Conservation (phyloP, 2,329 filamentous ascomycete genomes). For the Colletotrichum plurivorum region DNA sequence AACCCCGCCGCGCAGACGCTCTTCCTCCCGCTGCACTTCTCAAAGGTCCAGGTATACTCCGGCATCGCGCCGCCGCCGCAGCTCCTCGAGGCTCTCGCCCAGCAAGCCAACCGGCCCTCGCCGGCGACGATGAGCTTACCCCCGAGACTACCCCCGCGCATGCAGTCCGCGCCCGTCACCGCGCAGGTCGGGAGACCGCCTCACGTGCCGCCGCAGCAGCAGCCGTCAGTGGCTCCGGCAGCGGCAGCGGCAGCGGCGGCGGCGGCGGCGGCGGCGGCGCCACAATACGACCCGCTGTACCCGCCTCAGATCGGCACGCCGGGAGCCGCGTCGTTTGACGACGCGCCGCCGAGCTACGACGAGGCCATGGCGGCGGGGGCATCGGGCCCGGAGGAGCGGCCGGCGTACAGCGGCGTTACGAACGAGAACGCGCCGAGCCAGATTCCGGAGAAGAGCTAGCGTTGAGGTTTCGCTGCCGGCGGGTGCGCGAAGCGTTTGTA, state of each 20-base stretch:
- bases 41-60: slow-evolving; percentile 83
- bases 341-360: slow-evolving; percentile 95
- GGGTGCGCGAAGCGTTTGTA: too few species aligned
- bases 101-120: slow-evolving; percentile 48
- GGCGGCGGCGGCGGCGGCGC: slow-evolving; percentile 42
- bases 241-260: slow-evolving; percentile 43
- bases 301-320: slow-evolving; percentile 69
- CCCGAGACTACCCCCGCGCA: slow-evolving; percentile 53
- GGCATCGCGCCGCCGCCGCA: slow-evolving; percentile 86
- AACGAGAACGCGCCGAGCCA: slow-evolving; percentile 72
- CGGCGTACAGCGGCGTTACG: slow-evolving; percentile 76
- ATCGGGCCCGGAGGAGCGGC: slow-evolving; percentile 78
- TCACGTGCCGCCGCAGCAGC: slow-evolving; percentile 45
- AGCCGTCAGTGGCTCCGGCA: slow-evolving; percentile 37
- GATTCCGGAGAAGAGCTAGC: slow-evolving; percentile 57
- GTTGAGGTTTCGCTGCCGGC: neutral
- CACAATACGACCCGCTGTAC: slow-evolving; percentile 65
- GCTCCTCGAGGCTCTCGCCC: slow-evolving; percentile 74
- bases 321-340: slow-evolving; percentile 68
- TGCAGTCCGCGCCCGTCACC: slow-evolving; percentile 45
- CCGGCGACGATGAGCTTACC: slow-evolving; percentile 54
- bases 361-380: slow-evolving; percentile 88
- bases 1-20: slow-evolving; percentile 70
- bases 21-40: slow-evolving; percentile 83
- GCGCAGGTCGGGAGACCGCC: slow-evolving; percentile 36